Conservation (phyloP, 2,329 filamentous ascomycete species). For the Sarocladium brachiariae region DNA sequence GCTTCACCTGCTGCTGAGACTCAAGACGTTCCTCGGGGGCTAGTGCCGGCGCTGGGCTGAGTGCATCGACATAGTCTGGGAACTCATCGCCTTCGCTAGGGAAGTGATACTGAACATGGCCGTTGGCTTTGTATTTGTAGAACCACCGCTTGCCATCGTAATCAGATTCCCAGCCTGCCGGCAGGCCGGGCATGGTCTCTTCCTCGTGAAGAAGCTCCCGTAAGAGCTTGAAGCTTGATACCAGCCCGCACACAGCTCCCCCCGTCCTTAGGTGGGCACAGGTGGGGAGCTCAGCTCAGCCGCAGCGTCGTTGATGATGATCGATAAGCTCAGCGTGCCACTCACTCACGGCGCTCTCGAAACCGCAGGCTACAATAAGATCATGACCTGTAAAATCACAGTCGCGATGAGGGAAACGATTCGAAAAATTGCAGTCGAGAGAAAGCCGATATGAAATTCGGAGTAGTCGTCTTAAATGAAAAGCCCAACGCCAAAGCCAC, state of each 20-base stretch:
- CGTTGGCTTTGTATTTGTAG: constrained; percentile 48
- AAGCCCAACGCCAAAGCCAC: neutral
- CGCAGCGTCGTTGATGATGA: neutral
- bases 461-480: too few relatives aligned
- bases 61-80: constrained; percentile 40
- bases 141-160: constrained; percentile 53
- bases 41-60: constrained; percentile 30
- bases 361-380: neutral
- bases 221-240: neutral
- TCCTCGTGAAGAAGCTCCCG: neutral
- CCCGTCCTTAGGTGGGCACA: neutral
- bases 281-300: constrained; percentile 4
- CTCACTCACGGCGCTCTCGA: neutral
- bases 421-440: too few relatives aligned
- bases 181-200: constrained; percentile 30
- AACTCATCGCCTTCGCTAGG: constrained; percentile 52
- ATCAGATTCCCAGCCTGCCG: constrained; percentile 49
- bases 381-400: constrained; percentile 1
- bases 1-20: constrained; percentile 39
- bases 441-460: too few relatives aligned
- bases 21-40: constrained; percentile 47
- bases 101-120: constrained; percentile 49
- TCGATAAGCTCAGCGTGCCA: neutral
- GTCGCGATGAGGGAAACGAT: too few relatives aligned
- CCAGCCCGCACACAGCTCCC: too few relatives aligned